Percentiles rank a stretch among this genome's conserved stretches.
Conservation (phyloP, 305 asterid species). For the Nicotiana rustica region DNA sequence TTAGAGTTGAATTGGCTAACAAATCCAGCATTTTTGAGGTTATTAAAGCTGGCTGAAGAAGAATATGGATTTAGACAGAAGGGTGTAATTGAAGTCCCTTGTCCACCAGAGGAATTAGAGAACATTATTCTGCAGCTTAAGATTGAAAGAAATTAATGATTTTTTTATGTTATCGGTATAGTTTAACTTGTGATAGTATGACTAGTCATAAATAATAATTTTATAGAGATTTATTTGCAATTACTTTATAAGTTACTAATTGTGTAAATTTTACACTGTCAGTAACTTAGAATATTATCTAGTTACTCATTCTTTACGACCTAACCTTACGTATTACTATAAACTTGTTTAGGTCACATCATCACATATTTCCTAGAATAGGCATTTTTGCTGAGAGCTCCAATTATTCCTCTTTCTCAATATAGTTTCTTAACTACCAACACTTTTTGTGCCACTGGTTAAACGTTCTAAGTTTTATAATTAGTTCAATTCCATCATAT, state of each 20-base stretch:
- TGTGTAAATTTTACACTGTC: no score
- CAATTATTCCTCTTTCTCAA: no score
- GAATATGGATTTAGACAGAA: slow-evolving; percentile 64
- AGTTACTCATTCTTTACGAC: not conserved
- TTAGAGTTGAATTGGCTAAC: slow-evolving; percentile 53
- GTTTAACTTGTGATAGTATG: not conserved
- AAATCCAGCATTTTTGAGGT: slow-evolving; percentile 57
- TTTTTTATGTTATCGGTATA: not conserved
- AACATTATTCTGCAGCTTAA: slow-evolving; percentile 40
- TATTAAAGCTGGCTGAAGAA: slow-evolving; percentile 64
- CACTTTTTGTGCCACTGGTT: no score
- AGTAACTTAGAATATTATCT: not conserved
- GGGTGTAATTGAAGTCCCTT: slow-evolving; percentile 60
- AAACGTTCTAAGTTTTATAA: not conserved
- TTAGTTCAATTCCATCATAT: no score
- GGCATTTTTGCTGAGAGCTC: no score
- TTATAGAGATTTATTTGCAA: not conserved
- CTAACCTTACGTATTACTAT: no score
- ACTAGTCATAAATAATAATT: not conserved
- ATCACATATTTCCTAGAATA: no score
- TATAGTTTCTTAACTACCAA: no score
- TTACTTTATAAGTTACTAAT: not conserved
- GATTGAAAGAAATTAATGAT: not conserved
- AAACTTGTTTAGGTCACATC: no score
- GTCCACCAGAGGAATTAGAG: slow-evolving; percentile 53